Evolutionary conservation across 1,139 yeast species (phyloP), one percentile per base, ranked within the genome.

Genomic region (Torulaspora globosa): DNA sequence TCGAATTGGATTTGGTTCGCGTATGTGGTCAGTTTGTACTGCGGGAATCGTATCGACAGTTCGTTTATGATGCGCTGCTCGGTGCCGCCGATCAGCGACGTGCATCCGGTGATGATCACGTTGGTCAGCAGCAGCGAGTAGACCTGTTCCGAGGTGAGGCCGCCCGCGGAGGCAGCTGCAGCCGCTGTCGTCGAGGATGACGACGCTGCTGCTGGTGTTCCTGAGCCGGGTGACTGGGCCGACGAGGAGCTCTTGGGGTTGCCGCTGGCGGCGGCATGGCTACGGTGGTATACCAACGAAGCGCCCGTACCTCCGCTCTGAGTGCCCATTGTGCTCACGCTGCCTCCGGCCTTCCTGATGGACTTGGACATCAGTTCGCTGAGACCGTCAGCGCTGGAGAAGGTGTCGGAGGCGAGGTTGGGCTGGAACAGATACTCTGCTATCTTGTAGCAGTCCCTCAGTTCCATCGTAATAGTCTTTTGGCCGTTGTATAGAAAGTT

Each of bases 21-120:
- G 49, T 58, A 62, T 3, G 66, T 59, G 11, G 59, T 57, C 18
- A 63, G 49, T 44, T 62, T 62, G 48, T 62, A 59, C 42, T 61
- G 65, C 37, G 66, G 67, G 53, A 59, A 63, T 30, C 57, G 54
- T 26, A 54, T 52, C 19, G 65, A 57, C 36, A 64, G 50, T 36
- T 84, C 90, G 54, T 77, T 77, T 33, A 80, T 68, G 8, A 84
- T 67, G 58, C 86, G 74, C 52, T 78, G 82, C 40, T 79, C 78
- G 48, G 84, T 68, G 3, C 86, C 87, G 18, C 76, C 74, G 23
- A 81, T 70, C 47, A 77, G 68, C 1, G 88, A 75, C 1, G 80
- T 66, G 8, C 83, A 80, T 28, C 94, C 92, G 4, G 85, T 82
- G 43, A 84, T 71, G 33, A 84, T 74, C 9, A 84, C 75, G 58